Conservation (phyloP, 305 asterid species). For the Fraxinus platypoda region DNA sequence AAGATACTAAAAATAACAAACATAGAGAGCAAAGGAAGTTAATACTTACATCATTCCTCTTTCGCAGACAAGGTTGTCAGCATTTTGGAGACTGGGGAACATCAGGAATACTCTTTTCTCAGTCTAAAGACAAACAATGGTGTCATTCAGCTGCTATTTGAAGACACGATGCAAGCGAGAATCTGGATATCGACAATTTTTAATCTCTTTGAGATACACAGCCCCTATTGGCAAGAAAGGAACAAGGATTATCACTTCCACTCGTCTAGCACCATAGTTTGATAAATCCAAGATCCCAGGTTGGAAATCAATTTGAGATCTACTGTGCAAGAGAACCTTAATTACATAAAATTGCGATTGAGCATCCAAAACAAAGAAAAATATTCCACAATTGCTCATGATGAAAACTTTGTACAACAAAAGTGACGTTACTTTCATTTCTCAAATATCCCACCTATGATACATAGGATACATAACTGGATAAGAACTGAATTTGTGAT, state of each 20-base stretch:
- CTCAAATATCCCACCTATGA: not conserved
- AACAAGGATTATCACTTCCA: not conserved
- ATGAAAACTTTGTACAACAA: constrained; percentile 21
- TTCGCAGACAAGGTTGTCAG: constrained; percentile 53
- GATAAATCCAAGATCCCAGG: not conserved
- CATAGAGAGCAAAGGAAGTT: not conserved
- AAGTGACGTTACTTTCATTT: constrained; percentile 11
- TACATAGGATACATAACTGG: constrained; percentile 4
- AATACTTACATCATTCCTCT: constrained; percentile 9
- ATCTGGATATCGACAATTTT: constrained; percentile 53
- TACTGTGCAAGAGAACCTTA: not conserved
- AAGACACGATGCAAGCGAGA: constrained; percentile 49
- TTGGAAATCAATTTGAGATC: not conserved
- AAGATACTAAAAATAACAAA: not conserved
- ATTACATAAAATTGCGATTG: not conserved
- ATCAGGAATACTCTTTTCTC: constrained; percentile 37
- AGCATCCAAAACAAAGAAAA: not conserved
- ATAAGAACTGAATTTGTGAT: not conserved
- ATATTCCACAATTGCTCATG: constrained; percentile 1
- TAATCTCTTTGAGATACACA: constrained; percentile 40
- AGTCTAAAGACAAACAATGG: constrained; percentile 41
- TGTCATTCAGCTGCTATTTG: constrained; percentile 45
- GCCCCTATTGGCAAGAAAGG: constrained; percentile 21
- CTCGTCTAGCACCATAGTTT: not conserved
- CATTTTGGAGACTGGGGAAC: constrained; percentile 27